Conservation (phyloP, 208 protist genomes). For the Kentomonas sorsogonicus region DNA sequence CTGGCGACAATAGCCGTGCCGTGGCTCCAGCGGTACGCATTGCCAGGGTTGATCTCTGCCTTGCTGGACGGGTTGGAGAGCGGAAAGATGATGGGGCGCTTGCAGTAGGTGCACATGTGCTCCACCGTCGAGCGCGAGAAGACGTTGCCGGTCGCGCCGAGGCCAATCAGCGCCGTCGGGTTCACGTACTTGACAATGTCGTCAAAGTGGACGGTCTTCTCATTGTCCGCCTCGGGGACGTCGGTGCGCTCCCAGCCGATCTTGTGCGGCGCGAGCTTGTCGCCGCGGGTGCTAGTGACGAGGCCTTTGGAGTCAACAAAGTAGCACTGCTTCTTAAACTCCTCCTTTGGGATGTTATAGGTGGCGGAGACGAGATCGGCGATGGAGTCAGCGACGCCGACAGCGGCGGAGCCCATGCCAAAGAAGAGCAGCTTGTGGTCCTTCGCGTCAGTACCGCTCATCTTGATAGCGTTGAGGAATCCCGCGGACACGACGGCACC, state of each 20-base stretch:
- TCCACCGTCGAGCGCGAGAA: conserved; percentile 88
- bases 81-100: conserved; percentile 91
- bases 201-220: conserved; percentile 23
- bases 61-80: conserved; percentile 88
- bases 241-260: conserved; percentile 56
- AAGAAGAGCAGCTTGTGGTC: conserved; percentile 48
- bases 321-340: conserved; percentile 65
- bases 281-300: conserved; percentile 51
- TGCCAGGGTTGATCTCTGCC: conserved; percentile 67
- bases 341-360: conserved; percentile 35
- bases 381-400: conserved; percentile 88
- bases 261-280: conserved; percentile 68
- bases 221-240: conserved; percentile 36
- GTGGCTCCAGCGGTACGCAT: conserved; percentile 86
- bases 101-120: conserved; percentile 52
- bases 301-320: conserved; percentile 84
- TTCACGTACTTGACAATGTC: conserved; percentile 71
- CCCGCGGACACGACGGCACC: conserved; percentile 83
- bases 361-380: conserved; percentile 23
- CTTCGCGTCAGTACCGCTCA: conserved; percentile 16
- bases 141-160: conserved; percentile 66
- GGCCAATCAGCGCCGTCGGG: conserved; percentile 90
- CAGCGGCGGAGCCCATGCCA: conserved; percentile 89
- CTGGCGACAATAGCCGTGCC: conserved; percentile 90
- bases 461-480: conserved; percentile 61